Evolutionary conservation across 148 eudicot species (phyloP), one percentile per base, ranked within the genome.

Genomic region (Beta vulgaris): DNA sequence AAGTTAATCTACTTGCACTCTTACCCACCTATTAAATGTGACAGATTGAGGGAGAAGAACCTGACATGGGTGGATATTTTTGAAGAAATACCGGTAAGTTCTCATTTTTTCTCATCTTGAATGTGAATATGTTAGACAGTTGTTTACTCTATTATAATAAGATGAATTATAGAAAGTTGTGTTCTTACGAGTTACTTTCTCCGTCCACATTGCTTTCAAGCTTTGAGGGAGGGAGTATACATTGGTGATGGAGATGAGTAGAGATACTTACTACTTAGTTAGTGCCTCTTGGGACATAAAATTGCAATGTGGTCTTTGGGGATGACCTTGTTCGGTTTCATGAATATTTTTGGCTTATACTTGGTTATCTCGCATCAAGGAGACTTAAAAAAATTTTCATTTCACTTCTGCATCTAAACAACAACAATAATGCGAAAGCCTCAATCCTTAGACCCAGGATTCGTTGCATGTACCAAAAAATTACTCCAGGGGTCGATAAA

Each of bases 31-130:
- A 49, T 73, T 12, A n/a, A n/a, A 80, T 73, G 80, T 70, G 39
- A 28, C 80, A 95, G 98, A 90, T 76, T 95, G 87, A 91, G 98
- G 77, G 97, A 95, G 92, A 95, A 88, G 85, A 92, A 92, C 78
- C 86, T 95, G 51, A 83, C 98, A 34, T 95, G 97, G 97, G 96
- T 89, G 78, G 97, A 95, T 83, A 92, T 92, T 61, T 92, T 95
- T 81, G 97, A 92, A 81, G 98, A 95, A 87, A 95, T 95, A 35
- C 98, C 98, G 28, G 98, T 95, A 86, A 81, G 93, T 85, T 34
- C 19, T 49, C 14, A 9, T 62, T 59, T 46, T 63, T 59, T 66
- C 44, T 73, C 18, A 11, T 40, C 63, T 28, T 72, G 57, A 59
- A 23, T 57, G 68, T 57, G 46, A 36, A 66, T 49, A 28, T 72